Percentiles rank a stretch among this genome's conserved stretches.
phyloP scores from a whole-genome alignment of 75 land plant genomes.

The Sequoiadendron giganteum region DNA sequence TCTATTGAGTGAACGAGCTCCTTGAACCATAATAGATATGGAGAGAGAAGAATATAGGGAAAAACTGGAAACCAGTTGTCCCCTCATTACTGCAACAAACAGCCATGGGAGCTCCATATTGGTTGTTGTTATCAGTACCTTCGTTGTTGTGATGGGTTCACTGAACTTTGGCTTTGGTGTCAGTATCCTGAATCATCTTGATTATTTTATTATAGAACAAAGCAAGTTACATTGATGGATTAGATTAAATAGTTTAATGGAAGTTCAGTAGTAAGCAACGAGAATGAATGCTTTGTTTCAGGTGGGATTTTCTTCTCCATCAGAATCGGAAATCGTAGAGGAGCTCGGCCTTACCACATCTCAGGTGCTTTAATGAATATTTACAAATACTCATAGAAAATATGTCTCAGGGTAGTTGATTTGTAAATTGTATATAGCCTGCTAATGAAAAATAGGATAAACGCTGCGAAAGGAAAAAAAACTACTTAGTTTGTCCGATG shows the following conservation, averaged over 20 bases:
- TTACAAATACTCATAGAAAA: not conserved
- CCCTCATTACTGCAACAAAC: not conserved
- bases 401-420: no score
- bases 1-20: not conserved
- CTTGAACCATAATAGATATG: not conserved
- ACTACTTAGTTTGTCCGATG: not conserved
- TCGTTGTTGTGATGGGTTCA: not conserved
- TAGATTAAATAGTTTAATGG: not conserved
- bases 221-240: not conserved
- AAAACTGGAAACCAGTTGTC: not conserved
- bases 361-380: not conserved
- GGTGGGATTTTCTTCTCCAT: not conserved
- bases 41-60: not conserved
- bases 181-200: not conserved
- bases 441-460: no score
- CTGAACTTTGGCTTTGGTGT: not conserved
- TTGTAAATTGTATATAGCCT: no score
- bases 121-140: not conserved
- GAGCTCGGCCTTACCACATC: not conserved
- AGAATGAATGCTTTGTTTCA: not conserved
- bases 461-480: not conserved
- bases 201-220: not conserved
- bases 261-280: not conserved
- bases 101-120: conserved; percentile 1
- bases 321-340: not conserved